Conservation (phyloP, 2,329 filamentous ascomycete species). For the Fusarium napiforme region DNA sequence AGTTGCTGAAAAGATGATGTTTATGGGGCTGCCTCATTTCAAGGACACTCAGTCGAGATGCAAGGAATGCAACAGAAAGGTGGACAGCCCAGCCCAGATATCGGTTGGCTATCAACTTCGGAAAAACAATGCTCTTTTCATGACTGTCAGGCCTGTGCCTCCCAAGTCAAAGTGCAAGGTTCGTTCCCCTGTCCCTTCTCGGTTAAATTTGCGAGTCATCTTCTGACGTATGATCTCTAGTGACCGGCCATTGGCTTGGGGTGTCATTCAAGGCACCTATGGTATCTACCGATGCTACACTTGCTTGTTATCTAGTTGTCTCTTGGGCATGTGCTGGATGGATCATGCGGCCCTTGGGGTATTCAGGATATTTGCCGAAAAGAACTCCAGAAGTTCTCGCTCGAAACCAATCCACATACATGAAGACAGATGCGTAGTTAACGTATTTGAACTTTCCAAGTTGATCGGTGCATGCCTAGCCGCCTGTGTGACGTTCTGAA, state of each 20-base stretch:
- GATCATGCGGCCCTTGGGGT: not conserved
- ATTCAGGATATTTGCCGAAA: too few relatives aligned
- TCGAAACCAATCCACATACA: not conserved
- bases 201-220: not conserved
- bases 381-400: not conserved
- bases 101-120: constrained; percentile 8
- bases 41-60: not conserved
- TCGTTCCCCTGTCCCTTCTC: not conserved
- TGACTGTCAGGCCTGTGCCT: constrained; percentile 9
- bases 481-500: not conserved
- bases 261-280: too few relatives aligned
- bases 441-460: not conserved
- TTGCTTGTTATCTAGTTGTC: not conserved
- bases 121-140: not conserved
- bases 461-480: not conserved
- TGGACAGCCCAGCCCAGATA: not conserved
- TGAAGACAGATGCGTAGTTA: fast-evolving
- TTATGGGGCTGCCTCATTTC: constrained; percentile 20
- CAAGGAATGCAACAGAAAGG: constrained; percentile 13
- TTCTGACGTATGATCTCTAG: not conserved
- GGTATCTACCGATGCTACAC: not conserved
- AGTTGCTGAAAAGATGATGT: constrained; percentile 24
- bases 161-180: constrained; percentile 12
- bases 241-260: not conserved
- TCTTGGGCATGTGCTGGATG: not conserved